Base-by-base conservation (phyloP, 139 green algal genomes). In the Chlamydomonas sp. region DNA sequence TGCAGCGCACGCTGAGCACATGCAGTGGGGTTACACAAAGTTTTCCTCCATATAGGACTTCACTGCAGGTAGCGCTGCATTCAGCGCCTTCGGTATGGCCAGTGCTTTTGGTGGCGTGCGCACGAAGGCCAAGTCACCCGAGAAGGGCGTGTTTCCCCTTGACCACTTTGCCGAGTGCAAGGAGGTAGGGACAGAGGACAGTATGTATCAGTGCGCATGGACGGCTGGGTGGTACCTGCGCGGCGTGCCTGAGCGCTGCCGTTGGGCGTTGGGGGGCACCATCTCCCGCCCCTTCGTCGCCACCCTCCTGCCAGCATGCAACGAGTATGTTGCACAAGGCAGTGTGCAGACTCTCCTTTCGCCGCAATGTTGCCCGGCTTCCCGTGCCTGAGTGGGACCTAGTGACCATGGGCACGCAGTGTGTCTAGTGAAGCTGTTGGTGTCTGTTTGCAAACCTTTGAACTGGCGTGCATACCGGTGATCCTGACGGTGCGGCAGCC, bases 91-190 rank as follows among this genome's bases (percentile, higher is more conserved):
- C n/a, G 59, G 2, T 12, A 87, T 87, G 82, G 63, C 49, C 58
- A 61, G 63, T 18, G 90, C 91, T 0, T 96, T 98, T 85, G 95
- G 96, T 2, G 96, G 96, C 3, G 87, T 93, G 1, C 86, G 96
- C 0, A 80, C 15, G 2, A 12, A 16, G 18, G 93, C 97, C 0
- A 93, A 94, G 78, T 85, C 97, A 0, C 97, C 97, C 1, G 97
- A 99, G 86, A 99, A 99, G 91, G 97, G 97, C 31, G 96, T 99
- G 0, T 99, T 99, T 78, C 97, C 97, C 0, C 89, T 99, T 8
- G 97, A 99, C 83, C 97, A 99, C 74, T 99, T 99, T 90, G 95
- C 91, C 0, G 97, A 99, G 83, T 99, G 97, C 92, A 97, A 98
- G 69, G 12, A 94, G 90, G 94, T 97, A 10, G 63, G 90, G 63